A percentile compares a stretch with the other conserved stretches of the same genome.
These are phyloP conservation scores for Exidia glandulosa DNA, from an alignment of 768 basidiomycete species.

Conservation along the genomic window DNA sequence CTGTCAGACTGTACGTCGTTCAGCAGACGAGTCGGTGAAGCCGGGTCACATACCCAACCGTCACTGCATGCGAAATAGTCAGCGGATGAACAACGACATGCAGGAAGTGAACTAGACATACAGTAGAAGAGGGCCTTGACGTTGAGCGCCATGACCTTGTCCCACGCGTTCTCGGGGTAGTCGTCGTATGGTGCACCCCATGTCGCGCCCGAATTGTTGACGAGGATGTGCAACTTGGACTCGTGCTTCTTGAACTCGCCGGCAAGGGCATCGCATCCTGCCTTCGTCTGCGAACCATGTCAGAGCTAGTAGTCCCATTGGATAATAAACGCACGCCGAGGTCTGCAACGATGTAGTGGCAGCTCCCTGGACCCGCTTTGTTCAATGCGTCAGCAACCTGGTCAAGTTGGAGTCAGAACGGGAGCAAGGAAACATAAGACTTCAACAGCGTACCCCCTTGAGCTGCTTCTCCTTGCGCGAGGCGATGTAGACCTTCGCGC, in stretches of 20 bases:
- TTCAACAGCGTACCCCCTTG: conserved; percentile 46
- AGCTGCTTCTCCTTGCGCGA: conserved; percentile 72
- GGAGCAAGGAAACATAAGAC: background rate
- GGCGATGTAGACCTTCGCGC: conserved; percentile 83
- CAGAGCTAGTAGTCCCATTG: background rate
- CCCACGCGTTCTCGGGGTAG: conserved; percentile 81
- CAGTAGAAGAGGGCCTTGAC: conserved; percentile 79
- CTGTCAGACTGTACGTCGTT: conserved; percentile 36
- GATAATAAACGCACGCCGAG: conserved; percentile 41
- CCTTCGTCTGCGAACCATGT: conserved; percentile 41
- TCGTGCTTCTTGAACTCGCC: conserved; percentile 58
- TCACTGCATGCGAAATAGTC: too few species aligned
- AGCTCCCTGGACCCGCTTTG: conserved; percentile 45
- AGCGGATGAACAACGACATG: too few species aligned
- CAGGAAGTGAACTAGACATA: too few species aligned
- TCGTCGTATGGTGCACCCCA: conserved; percentile 66
- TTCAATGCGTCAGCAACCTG: conserved; percentile 52
- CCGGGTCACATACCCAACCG: too few species aligned
- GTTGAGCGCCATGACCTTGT: conserved; percentile 70
- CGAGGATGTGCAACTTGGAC: conserved; percentile 64
- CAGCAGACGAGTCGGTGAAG: too few species aligned
- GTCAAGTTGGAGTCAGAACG: background rate
- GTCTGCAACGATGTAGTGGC: conserved; percentile 66
- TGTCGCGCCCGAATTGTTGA: conserved; percentile 73
- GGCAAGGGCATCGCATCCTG: conserved; percentile 67